Evolutionary conservation across 1,284 basidiomycete genomes (phyloP), one percentile per base, ranked within the genome.

Genomic region (Leccinum pseudoinsigne): DNA sequence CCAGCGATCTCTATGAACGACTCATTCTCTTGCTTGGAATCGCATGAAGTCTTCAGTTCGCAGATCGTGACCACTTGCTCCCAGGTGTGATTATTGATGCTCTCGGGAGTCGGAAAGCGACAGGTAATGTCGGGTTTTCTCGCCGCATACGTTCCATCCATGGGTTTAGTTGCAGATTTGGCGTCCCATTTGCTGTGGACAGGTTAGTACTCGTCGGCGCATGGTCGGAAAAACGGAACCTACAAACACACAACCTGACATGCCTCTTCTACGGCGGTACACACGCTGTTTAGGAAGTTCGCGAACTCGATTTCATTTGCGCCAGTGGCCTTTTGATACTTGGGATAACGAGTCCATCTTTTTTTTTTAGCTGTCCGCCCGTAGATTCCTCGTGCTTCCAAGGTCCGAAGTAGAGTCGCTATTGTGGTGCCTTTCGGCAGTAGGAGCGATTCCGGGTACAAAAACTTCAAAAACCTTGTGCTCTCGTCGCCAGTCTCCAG

Each of bases 41-140:
- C 8, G 2, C 6, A 8, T 5, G 1, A 2, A 14, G 4, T 58
- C 47, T 61, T 58, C 8, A 58, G 55, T 14, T 61, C 47, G 9
- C 60, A 61, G 10, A 61, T 58, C 5, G 26, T 61, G 3, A 38
- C 26, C 9, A 61, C 47, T 2, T 61, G n/a, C 26, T 31, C 34
- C 47, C 55, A 61, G 55, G 4, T 10, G 2, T 1, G 5, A 2
- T 40, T 58, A 2, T 23, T 23, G 45, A 7, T 5, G 10, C 12
- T 16, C 9, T 57, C 8, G 21, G 21, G 56, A 16, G 40, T 21
- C 14, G 7, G 12, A 31, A 61, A 60, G 14, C 31, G 51, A 7
- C 60, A 61, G 3, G 55, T 53, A 11, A 61, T 58, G 10, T 58
- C 34, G 3, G 55, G 60, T 31, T 58, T 61, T 23, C 47, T 50